Base-by-base conservation (phyloP, 2,329 filamentous ascomycete genomes). In the Calonectria henricotiae region DNA sequence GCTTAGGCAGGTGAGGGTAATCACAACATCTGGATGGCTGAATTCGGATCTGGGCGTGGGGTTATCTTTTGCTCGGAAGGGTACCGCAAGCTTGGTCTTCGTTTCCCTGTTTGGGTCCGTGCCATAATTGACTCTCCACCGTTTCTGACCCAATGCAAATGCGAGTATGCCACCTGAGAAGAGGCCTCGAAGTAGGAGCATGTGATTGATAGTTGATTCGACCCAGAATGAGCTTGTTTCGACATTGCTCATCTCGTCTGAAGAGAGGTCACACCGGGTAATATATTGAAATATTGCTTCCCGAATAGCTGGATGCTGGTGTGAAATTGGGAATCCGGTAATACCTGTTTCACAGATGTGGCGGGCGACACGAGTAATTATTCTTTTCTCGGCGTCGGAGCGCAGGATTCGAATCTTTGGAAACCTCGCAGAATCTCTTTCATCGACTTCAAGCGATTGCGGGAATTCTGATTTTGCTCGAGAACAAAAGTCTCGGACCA, bases 121-220 rank as follows among this genome's bases (percentile, higher is more conserved):
- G 0, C 92, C 91, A 69, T 91, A 94, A 65, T 92, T 87, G 0
- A 94, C 91, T 3, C 88, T 81, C 89, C 89, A 94, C 1, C 91
- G 82, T 74, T 93, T 93, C 15, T 86, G 79, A 0, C 81, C 79
- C 0, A 93, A 80, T 0, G 82, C 83, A 68, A 91, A 91, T 0
- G 74, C 74, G 0, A 93, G 74, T 0, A 93, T 81, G 0, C 89
- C 87, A 0, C 83, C 79, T 0, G 88, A 87, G 9, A 93, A 78
- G 0, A 93, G 82, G 0, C 91, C 87, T 27, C 88, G 82, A 0
- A 91, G 75, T 1, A 90, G 79, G 0, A 90, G 78, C 0, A 91
- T 75, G 0, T 80, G 76, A 1, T 32, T 79, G 80, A 0, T 79
- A 79, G 0, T 79, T 46, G 0, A 81, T 69, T 76, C 80, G 1